phyloP scores from a whole-genome alignment of 2,329 filamentous ascomycete genomes.

The Aspergillus novofumigatus region DNA sequence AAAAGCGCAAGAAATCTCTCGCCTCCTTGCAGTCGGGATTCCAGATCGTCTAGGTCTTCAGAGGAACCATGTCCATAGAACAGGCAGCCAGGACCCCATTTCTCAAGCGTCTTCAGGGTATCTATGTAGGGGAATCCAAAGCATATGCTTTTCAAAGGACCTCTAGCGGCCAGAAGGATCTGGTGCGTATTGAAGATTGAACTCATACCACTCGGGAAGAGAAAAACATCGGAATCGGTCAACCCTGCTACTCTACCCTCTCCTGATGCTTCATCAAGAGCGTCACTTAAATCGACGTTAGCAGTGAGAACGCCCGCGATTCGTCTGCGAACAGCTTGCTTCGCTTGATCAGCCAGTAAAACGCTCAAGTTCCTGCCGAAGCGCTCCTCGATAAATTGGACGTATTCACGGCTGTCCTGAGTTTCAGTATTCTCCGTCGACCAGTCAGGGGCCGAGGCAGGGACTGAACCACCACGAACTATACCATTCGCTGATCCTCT shows the following conservation, averaged over 20 bases:
- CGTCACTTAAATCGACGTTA: slow-evolving; percentile 63
- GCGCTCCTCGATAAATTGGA: slow-evolving; percentile 83
- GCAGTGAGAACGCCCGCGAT: slow-evolving; percentile 81
- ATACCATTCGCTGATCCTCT: slow-evolving; percentile 49
- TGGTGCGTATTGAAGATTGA: slow-evolving; percentile 87
- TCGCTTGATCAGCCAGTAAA: slow-evolving; percentile 74
- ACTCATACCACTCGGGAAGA: slow-evolving; percentile 90
- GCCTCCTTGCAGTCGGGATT: slow-evolving; percentile 64
- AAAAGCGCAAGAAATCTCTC: slow-evolving; percentile 80
- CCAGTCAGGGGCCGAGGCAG: slow-evolving; percentile 30
- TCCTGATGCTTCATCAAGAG: slow-evolving; percentile 43
- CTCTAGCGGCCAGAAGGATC: slow-evolving; percentile 62
- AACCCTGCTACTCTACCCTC: slow-evolving; percentile 51
- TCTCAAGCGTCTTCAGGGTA: slow-evolving; percentile 89
- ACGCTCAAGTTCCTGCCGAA: slow-evolving; percentile 88
- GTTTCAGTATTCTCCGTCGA: slow-evolving; percentile 16
- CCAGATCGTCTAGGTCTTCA: slow-evolving; percentile 78
- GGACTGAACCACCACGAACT: slow-evolving; percentile 31
- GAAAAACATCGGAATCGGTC: slow-evolving; percentile 79
- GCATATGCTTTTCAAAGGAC: slow-evolving; percentile 70
- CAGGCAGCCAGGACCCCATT: slow-evolving; percentile 82
- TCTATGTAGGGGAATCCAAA: slow-evolving; percentile 99
- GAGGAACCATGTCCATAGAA: slow-evolving; percentile 82
- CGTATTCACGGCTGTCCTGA: slow-evolving; percentile 60
- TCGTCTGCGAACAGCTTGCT: slow-evolving; percentile 75